Base-by-base conservation (phyloP, 805 yeast genomes). In the Wickerhamiella alocasiicola region DNA sequence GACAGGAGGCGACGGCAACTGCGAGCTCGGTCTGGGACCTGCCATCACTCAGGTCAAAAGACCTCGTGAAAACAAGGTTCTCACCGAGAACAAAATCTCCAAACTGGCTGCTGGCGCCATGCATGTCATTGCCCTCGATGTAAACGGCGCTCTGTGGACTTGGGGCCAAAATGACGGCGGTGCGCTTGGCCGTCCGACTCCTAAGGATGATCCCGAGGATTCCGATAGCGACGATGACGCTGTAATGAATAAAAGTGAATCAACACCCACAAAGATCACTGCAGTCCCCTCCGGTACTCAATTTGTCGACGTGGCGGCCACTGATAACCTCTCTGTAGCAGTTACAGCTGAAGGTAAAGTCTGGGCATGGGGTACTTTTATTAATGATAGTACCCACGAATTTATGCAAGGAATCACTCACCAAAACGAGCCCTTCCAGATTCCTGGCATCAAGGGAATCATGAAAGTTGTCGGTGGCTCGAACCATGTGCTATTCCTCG, bases 131-230 rank as follows among this genome's bases (percentile, higher is more conserved):
- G 96, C 88, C 0, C 61, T 88, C 39, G 96, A 85, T 55, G 59
- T 72, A 29, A 64, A 74, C 13, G 84, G 84, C 49, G 67, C 72
- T 44, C 61, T 91, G n/a, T 91, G 96, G 95, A 81, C 95, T 3
- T 91, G 99, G 99, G 99, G 99, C 44, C 81, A 82, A 34, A 91
- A 91, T 52, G 99, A 91, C 54, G 77, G 85, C 46, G 84, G 80
- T 27, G 96, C 82, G 3, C 66, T 91, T 32, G 98, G 97, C 15
- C 75, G 99, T 58, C 82, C 80, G 52, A 70, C 82, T 0, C 94
- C 79, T 47, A 66, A 69, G 19, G 72, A 75, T 65, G 82, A 77
- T 49, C 76, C 60, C 2, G 68, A 55, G n/a, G 78, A 72, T 36
- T 82, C 74, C 47, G 76, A 72, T 30, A 75, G 70, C 43, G 67